These are phyloP conservation scores for Xylaria sp. DNA, from an alignment of 2,329 filamentous ascomycete genomes.

Conservation along the genomic window DNA sequence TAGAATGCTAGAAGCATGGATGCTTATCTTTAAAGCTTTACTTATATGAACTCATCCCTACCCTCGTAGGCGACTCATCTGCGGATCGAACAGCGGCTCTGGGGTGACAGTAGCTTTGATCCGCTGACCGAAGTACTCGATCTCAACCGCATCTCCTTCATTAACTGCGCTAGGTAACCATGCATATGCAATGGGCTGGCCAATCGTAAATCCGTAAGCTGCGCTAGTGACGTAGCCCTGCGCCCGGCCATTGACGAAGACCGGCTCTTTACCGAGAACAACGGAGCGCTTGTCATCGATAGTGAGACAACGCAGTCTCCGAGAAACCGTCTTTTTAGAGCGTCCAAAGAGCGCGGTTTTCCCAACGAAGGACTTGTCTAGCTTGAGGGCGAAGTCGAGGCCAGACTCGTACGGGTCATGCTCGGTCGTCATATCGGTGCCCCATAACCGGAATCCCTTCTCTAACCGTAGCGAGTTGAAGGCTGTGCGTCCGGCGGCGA, in stretches of 20 bases:
- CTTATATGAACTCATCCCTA: neutral
- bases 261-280: slow-evolving; percentile 36
- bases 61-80: slow-evolving; percentile 32
- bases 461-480: slow-evolving; percentile 38
- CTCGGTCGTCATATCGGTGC: slow-evolving; percentile 37
- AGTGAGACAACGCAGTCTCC: slow-evolving; percentile 30
- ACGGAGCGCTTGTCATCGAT: slow-evolving; percentile 35
- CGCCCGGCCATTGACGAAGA: slow-evolving; percentile 31
- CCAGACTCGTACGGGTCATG: slow-evolving; percentile 37
- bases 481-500: slow-evolving; percentile 34
- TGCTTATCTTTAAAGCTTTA: neutral
- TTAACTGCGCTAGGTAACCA: slow-evolving; percentile 28
- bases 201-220: slow-evolving; percentile 33
- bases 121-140: slow-evolving; percentile 36
- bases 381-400: slow-evolving; percentile 36
- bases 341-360: slow-evolving; percentile 31
- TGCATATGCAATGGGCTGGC: slow-evolving; percentile 35
- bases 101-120: slow-evolving; percentile 32
- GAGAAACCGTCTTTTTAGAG: slow-evolving; percentile 18
- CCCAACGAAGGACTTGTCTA: slow-evolving; percentile 37
- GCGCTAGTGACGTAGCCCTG: slow-evolving; percentile 36
- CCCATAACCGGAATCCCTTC: slow-evolving; percentile 36
- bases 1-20: neutral
- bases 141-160: slow-evolving; percentile 32
- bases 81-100: slow-evolving; percentile 35